phyloP scores from a whole-genome alignment of 371 early-diverging fungal genomes.

The Batkoa obscura region DNA sequence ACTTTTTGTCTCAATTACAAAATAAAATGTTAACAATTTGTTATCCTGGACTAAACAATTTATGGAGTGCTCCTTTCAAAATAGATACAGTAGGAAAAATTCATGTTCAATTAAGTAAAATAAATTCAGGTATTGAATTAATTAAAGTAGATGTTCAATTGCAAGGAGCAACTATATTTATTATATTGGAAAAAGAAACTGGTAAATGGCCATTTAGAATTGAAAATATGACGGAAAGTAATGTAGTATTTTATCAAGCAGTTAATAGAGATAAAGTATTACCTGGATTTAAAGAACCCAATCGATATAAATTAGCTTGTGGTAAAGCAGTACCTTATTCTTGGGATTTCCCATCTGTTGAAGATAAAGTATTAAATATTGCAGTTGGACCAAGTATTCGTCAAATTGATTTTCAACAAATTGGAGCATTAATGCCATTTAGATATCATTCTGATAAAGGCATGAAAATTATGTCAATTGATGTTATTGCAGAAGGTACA shows the following conservation, averaged over 20 bases:
- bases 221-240: slow-evolving; percentile 63
- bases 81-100: slow-evolving; percentile 73
- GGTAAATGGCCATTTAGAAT: slow-evolving; percentile 83
- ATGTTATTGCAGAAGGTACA: slow-evolving; percentile 69
- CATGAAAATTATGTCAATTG: slow-evolving; percentile 44
- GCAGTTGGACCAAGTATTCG: slow-evolving; percentile 50
- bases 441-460: slow-evolving; percentile 21
- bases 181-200: slow-evolving; percentile 52
- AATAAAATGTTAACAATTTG: slow-evolving; percentile 48
- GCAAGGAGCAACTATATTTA: slow-evolving; percentile 77
- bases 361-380: slow-evolving; percentile 53
- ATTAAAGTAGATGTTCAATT: slow-evolving; percentile 56
- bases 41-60: slow-evolving; percentile 41
- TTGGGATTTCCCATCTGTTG: slow-evolving; percentile 78
- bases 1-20: slow-evolving; percentile 36
- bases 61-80: slow-evolving; percentile 82
- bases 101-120: slow-evolving; percentile 48
- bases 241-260: slow-evolving; percentile 65
- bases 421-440: slow-evolving; percentile 73
- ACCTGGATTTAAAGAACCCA: neutral
- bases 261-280: slow-evolving; percentile 8
- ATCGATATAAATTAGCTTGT: slow-evolving; percentile 32
- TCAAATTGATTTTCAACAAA: slow-evolving; percentile 67
- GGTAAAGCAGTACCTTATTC: slow-evolving; percentile 62
- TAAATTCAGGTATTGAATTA: slow-evolving; percentile 26